phyloP scores from a whole-genome alignment of 2,329 filamentous ascomycete species.

The Basipetospora sp. region DNA sequence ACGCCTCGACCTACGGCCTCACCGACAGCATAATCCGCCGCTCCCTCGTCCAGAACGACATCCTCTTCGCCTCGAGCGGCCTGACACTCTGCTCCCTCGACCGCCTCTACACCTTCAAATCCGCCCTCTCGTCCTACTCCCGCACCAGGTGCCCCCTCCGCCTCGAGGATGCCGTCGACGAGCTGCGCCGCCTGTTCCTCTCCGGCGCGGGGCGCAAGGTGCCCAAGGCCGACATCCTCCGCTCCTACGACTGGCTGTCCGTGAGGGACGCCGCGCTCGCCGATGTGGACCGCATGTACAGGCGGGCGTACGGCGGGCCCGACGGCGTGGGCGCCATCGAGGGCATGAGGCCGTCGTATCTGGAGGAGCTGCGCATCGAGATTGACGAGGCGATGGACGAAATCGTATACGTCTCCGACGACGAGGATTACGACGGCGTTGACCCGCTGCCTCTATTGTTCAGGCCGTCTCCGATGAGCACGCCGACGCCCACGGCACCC shows the following conservation, averaged over 20 bases:
- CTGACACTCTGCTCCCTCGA: slow-evolving; percentile 47
- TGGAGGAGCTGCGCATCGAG: neutral
- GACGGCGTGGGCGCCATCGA: slow-evolving; percentile 32
- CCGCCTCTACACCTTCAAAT: slow-evolving; percentile 49
- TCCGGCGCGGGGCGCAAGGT: slow-evolving; percentile 35
- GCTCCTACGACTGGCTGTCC: slow-evolving; percentile 43
- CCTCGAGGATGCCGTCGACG: slow-evolving; percentile 48
- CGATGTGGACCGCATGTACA: slow-evolving; percentile 43
- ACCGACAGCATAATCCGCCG: slow-evolving; percentile 38
- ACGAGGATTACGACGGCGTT: slow-evolving; percentile 10
- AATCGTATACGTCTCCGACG: slow-evolving; percentile 8
- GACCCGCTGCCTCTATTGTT: slow-evolving; percentile 9
- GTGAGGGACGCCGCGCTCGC: slow-evolving; percentile 33
- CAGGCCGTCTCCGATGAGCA: slow-evolving; percentile 14
- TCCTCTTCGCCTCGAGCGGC: slow-evolving; percentile 45
- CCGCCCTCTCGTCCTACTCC: slow-evolving; percentile 42
- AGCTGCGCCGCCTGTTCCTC: slow-evolving; percentile 44
- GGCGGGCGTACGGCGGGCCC: slow-evolving; percentile 37
- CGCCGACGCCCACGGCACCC: slow-evolving; percentile 11
- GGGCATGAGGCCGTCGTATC: slow-evolving; percentile 13
- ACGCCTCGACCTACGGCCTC: slow-evolving; percentile 28
- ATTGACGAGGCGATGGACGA: slow-evolving; percentile 6
- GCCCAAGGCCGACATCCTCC: slow-evolving; percentile 33
- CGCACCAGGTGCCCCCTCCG: slow-evolving; percentile 27
- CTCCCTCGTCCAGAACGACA: slow-evolving; percentile 44